Conservation (phyloP, 306 rosid species). For the Casuarina glauca region DNA sequence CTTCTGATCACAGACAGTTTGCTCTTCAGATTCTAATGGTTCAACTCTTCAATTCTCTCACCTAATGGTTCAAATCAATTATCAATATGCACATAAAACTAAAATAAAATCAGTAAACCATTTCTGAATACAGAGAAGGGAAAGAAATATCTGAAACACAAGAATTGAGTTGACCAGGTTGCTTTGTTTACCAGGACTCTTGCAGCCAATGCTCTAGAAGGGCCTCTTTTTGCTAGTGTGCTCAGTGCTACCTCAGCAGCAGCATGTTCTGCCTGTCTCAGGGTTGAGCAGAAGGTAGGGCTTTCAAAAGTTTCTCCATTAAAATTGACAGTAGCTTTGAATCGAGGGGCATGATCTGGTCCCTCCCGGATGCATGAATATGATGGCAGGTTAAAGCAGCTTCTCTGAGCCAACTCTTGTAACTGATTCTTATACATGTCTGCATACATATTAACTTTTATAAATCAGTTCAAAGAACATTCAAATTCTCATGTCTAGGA, state of each 20-base stretch:
- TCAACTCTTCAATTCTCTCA: background rate
- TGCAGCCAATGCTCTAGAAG: slow-evolving; percentile 78
- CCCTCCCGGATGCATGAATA: slow-evolving; percentile 91
- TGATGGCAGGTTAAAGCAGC: slow-evolving; percentile 86
- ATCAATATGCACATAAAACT: background rate
- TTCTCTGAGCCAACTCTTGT: slow-evolving; percentile 91
- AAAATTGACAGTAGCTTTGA: slow-evolving; percentile 82
- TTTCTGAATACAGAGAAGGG: slow-evolving; percentile 1
- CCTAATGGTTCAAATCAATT: background rate
- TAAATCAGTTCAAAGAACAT: background rate
- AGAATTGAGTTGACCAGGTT: background rate
- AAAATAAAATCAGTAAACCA: slow-evolving; percentile 16
- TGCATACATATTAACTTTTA: slow-evolving; percentile 33
- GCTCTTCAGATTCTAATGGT: background rate
- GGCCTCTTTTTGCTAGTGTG: slow-evolving; percentile 71
- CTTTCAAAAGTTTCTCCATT: slow-evolving; percentile 83
- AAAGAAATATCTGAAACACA: background rate
- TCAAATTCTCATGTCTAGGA: background rate
- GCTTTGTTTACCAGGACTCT: slow-evolving; percentile 67
- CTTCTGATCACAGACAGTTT: background rate
- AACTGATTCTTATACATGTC: slow-evolving; percentile 73
- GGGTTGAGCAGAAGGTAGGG: slow-evolving; percentile 74
- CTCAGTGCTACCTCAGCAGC: slow-evolving; percentile 82
- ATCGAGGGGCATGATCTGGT: slow-evolving; percentile 88
- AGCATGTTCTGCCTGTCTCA: slow-evolving; percentile 83